These are phyloP conservation scores for Lindgomyces ingoldianus DNA, from an alignment of 495 filamentous ascomycete genomes.

Conservation along the genomic window DNA sequence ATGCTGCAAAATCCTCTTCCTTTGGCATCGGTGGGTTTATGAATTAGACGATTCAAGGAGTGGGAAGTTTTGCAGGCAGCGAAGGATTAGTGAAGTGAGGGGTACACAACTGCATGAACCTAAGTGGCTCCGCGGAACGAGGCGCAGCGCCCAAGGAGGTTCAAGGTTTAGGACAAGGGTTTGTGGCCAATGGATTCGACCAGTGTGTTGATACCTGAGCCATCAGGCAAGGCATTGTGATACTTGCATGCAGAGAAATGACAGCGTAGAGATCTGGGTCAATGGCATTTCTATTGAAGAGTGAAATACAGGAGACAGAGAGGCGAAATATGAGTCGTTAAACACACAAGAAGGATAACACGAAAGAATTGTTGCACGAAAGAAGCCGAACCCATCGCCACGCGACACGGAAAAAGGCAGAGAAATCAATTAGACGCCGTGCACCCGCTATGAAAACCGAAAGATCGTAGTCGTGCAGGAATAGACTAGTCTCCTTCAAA, in stretches of 20 bases:
- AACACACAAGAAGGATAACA: too few species aligned
- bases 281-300: too few species aligned
- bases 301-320: too few species aligned
- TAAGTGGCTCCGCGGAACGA: slow-evolving; percentile 6
- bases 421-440: neutral
- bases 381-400: neutral
- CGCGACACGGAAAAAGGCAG: neutral
- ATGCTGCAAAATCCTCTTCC: too few species aligned
- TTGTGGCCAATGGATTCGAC: neutral
- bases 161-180: slow-evolving; percentile 3
- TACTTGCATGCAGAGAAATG: too few species aligned
- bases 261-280: too few species aligned
- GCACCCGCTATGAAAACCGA: neutral
- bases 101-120: neutral
- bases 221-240: too few species aligned
- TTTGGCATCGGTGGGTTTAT: too few species aligned
- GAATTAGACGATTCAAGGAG: too few species aligned
- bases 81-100: neutral
- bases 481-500: neutral
- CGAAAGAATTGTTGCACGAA: neutral
- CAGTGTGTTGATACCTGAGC: too few species aligned
- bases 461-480: neutral
- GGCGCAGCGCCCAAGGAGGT: neutral
- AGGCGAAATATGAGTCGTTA: too few species aligned
- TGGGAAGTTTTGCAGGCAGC: neutral